Percentiles rank a stretch among this genome's conserved stretches.
These are phyloP conservation scores for Gastrolobium bilobum DNA, from an alignment of 306 rosid genomes.

Conservation along the genomic window DNA sequence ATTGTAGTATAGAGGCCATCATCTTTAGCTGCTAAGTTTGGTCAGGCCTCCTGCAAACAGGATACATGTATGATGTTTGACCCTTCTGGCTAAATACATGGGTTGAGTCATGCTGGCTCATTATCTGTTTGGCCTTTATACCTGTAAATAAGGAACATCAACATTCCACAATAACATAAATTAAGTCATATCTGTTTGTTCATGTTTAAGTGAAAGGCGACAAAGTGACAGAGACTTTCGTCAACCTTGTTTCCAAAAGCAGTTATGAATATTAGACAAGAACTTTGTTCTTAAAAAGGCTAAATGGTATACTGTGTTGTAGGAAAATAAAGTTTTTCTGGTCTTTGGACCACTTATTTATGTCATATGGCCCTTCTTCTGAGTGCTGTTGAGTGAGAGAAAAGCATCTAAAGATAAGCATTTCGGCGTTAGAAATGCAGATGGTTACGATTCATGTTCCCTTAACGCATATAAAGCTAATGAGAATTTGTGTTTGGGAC, in stretches of 20 bases:
- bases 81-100: constrained; percentile 45
- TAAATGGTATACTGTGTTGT: not conserved
- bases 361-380: not conserved
- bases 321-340: not conserved
- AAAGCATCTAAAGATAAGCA: not conserved
- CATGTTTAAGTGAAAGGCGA: constrained; percentile 9
- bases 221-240: constrained; percentile 22
- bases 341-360: constrained; percentile 13
- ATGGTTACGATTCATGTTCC: too few species aligned
- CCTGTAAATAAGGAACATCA: constrained; percentile 9
- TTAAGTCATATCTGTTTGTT: constrained; percentile 18
- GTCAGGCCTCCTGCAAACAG: constrained; percentile 41
- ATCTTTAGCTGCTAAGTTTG: constrained; percentile 37
- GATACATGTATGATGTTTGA: constrained; percentile 42
- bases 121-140: constrained; percentile 5
- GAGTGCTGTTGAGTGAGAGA: not conserved
- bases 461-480: too few species aligned
- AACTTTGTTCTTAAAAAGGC: constrained; percentile 27
- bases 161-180: constrained; percentile 16
- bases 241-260: constrained; percentile 20
- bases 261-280: constrained; percentile 17
- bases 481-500: too few species aligned
- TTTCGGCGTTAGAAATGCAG: not conserved
- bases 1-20: constrained; percentile 47
- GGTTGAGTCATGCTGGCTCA: constrained; percentile 37